Base-by-base conservation (phyloP, 139 green algal species). In the Chlamydomonas asymmetrica region DNA sequence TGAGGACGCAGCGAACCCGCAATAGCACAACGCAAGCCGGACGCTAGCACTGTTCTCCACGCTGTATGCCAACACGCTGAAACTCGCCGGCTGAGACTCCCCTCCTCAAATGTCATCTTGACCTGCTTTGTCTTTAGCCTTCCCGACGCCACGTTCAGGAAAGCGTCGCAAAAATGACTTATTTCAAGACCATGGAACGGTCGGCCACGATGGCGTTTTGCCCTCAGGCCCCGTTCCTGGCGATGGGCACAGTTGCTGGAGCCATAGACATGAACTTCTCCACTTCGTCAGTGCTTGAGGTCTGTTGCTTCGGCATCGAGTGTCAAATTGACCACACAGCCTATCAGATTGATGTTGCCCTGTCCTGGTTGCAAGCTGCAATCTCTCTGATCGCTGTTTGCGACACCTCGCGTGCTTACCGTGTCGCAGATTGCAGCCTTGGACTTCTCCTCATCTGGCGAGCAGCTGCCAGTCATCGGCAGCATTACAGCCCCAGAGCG, bases 231-330 rank as follows among this genome's bases (percentile, higher is more conserved):
- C 74, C 64, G 0, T 87, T 93, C 38, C 75, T 99, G 23, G 94
- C 92, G 1, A 78, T 85, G 38, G 96, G 96, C 2, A 97, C 93
- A 1, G 93, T 96, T 23, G 93, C 93, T 7, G 96, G 93, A 1
- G 92, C 93, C 5, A 94, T 98, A 40, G 96, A 98, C 71, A 78
- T 95, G 27, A 93, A 78, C 56, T 98, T 98, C 76, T 91, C 71
- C 65, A 95, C 90, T 5, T 81, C 43, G 6, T 93, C 87, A 0
- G 72, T 88, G 22, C 75, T 98, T 1, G 91, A 97, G 88, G 92
- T 96, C 60, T 20, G 79, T 45, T 49, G 6, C 60, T 74, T 29
- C 31, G n/a, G n/a, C n/a, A n/a, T n/a, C n/a, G n/a, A n/a, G 31
- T 68, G 32, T 45, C 32, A 50, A 43, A n/a, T 16, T 49, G 32